phyloP scores from a whole-genome alignment of 1,139 yeast genomes.

The Sugiyamaella paludigena region DNA sequence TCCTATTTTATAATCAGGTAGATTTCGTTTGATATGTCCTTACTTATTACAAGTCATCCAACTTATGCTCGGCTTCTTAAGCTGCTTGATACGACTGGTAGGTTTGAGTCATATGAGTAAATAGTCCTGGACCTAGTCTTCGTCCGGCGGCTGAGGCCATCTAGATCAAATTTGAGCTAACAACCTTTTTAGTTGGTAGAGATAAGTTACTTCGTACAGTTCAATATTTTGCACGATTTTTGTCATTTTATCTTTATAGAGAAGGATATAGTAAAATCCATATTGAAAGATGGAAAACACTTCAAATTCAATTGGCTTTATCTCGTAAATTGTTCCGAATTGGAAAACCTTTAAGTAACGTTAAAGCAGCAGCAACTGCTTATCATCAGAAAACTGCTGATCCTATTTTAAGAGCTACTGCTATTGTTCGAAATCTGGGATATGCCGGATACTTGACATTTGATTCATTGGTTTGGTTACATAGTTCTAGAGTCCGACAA shows the following conservation, averaged over 20 bases:
- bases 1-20: background rate
- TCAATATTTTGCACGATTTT: slow-evolving; percentile 77
- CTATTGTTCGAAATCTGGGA: slow-evolving; percentile 66
- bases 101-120: slow-evolving; percentile 8
- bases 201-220: slow-evolving; percentile 79
- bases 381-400: slow-evolving; percentile 72
- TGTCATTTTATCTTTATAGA: slow-evolving; percentile 60
- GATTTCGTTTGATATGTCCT: slow-evolving; percentile 3
- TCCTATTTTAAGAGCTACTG: slow-evolving; percentile 55
- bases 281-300: slow-evolving; percentile 49
- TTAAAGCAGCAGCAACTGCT: slow-evolving; percentile 66
- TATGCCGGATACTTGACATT: slow-evolving; percentile 71
- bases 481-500: slow-evolving; percentile 42
- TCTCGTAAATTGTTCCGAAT: slow-evolving; percentile 83
- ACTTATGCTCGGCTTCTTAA: slow-evolving; percentile 59
- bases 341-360: slow-evolving; percentile 76
- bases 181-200: slow-evolving; percentile 52
- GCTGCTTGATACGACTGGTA: slow-evolving; percentile 29
- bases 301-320: slow-evolving; percentile 61
- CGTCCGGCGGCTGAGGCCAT: background rate
- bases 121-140: background rate
- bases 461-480: slow-evolving; percentile 72
- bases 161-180: slow-evolving; percentile 1
- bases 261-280: slow-evolving; percentile 55
- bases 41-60: slow-evolving; percentile 52